Percentiles rank a stretch among this genome's conserved stretches.
phyloP scores from a whole-genome alignment of 176 grass and related monocot genomes.

The Bromus sterilis region DNA sequence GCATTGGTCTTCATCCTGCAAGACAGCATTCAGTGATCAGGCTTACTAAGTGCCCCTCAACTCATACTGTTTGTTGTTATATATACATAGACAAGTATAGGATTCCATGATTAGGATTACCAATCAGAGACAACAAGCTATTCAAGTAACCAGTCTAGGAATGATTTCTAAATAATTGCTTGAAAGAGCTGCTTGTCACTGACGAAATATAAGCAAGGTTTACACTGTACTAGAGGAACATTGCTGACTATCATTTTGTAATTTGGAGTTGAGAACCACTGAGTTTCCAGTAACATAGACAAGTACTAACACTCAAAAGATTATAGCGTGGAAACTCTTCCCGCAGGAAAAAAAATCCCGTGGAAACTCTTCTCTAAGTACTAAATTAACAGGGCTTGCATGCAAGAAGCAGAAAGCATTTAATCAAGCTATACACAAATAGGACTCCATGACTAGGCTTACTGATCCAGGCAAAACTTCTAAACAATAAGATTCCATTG shows the following conservation, averaged over 20 bases:
- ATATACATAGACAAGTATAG: neutral
- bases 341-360: no score
- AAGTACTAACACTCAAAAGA: neutral
- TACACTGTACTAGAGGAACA: no score
- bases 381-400: neutral
- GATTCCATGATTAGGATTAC: neutral
- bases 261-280: no score
- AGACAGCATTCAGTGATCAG: neutral
- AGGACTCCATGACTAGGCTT: no score
- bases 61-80: no score
- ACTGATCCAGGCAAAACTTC: no score
- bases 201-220: no score
- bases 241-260: no score
- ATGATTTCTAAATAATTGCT: no score
- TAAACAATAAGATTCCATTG: neutral
- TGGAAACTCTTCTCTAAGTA: neutral
- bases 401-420: neutral
- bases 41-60: neutral
- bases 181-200: no score
- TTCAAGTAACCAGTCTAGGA: neutral
- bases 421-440: no score
- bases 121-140: neutral
- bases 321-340: no score
- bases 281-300: neutral
- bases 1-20: slow-evolving; percentile 24